Base-by-base conservation (phyloP, 106 monocot species). In the Triglochin maritima region DNA sequence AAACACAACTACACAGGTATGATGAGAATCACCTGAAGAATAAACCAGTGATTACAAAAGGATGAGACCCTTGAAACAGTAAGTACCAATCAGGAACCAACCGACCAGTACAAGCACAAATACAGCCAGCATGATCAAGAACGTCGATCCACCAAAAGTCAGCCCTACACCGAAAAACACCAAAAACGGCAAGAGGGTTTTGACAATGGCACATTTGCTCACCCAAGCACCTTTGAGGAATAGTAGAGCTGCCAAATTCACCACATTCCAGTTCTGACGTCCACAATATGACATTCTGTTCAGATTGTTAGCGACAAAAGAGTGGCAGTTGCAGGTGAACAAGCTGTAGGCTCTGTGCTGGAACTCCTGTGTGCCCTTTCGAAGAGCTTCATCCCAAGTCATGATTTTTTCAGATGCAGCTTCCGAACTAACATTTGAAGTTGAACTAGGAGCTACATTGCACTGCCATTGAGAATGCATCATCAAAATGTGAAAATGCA, bases 261-360 rank as follows among this genome's bases (percentile, higher is more conserved):
- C 95, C 17, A 95, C 82, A 70, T 95, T 95, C 95, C 95, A 95
- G 8, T 64, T 80, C 46, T 65, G 60, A 41, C 74, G 74, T 9
- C 85, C 87, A 8, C 59, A 66, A 15, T 87, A 90, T 5, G 56
- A 50, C 68, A 95, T 53, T 63, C 85, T 56, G 69, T 95, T 90
- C 72, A 90, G 74, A 57, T 76, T 81, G 57, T 89, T 87, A 6
- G 83, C 87, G 3, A 95, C 95, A 17, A 95, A 95, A 29, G 87
- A 90, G 66, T 95, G 95, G 68, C 95, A 90, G 65, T 95, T 95
- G 85, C 95, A 95, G 44, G 95, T 96, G 17, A 96, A 80, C 1
- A 96, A 64, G 71, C 67, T 90, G 80, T 90, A 96, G 9, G 71
- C 60, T 68, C 81, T 87, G 73, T 90, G 85, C 68, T 96, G 95